Evolutionary conservation across 148 eudicot genomes (phyloP).

Genomic region (Euryodendron excelsum): DNA sequence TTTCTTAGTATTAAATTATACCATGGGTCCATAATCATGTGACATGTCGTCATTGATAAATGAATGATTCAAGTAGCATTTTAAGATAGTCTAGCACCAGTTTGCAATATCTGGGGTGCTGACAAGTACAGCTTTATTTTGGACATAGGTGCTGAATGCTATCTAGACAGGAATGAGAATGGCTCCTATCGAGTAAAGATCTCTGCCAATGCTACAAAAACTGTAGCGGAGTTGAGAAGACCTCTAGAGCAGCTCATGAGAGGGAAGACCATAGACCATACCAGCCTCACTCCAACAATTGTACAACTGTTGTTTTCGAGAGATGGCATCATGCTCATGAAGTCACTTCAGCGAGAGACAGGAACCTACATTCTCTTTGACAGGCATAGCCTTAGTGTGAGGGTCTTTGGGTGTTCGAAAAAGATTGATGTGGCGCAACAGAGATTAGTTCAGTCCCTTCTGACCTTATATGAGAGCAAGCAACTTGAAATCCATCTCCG

Average conservation of each 20-base stretch:
- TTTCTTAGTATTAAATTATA: background rate
- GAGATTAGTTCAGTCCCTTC: slow-evolving; percentile 51
- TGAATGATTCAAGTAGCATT: background rate
- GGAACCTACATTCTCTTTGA: slow-evolving; percentile 62
- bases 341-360: slow-evolving; percentile 64
- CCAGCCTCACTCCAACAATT: slow-evolving; percentile 62
- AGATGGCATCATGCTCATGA: slow-evolving; percentile 60
- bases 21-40: background rate
- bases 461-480: slow-evolving; percentile 55
- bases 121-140: slow-evolving; percentile 9
- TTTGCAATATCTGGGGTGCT: slow-evolving; percentile 12
- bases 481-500: slow-evolving; percentile 73
- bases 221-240: slow-evolving; percentile 70
- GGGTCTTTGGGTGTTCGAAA: slow-evolving; percentile 58
- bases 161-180: slow-evolving; percentile 44
- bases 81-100: background rate
- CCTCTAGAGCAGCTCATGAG: slow-evolving; percentile 76
- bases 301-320: slow-evolving; percentile 55
- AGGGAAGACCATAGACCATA: slow-evolving; percentile 56
- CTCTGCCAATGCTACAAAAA: slow-evolving; percentile 80
- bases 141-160: slow-evolving; percentile 62
- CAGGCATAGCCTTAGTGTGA: slow-evolving; percentile 48
- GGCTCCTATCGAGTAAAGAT: slow-evolving; percentile 74
- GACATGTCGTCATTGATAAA: background rate
- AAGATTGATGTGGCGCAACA: slow-evolving; percentile 49